phyloP scores from a whole-genome alignment of 1,284 basidiomycete species.

The Ustilago shanxiensis region DNA sequence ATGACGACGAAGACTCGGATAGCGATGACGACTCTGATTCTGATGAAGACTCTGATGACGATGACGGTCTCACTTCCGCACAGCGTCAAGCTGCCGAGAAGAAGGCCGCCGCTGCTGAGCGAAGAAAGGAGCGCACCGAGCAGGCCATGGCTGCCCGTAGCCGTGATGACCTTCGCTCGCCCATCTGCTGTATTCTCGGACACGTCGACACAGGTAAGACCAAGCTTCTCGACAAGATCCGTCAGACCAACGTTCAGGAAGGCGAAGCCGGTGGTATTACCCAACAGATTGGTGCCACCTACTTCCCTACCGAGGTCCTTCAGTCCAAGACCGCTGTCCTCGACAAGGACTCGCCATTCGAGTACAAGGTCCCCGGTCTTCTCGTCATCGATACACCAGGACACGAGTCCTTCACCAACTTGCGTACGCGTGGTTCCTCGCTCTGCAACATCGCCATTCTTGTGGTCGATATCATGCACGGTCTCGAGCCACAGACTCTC shows the following conservation, averaged over 20 bases:
- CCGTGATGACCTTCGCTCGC: slow-evolving; percentile 92
- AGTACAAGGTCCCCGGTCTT: slow-evolving; percentile 97
- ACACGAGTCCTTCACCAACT: slow-evolving; percentile 99
- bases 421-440: slow-evolving; percentile 94
- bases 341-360: slow-evolving; percentile 85
- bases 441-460: slow-evolving; percentile 99
- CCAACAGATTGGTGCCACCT: slow-evolving; percentile 99
- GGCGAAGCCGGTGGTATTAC: slow-evolving; percentile 99
- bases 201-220: slow-evolving; percentile 99
- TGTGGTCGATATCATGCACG: slow-evolving; percentile 99
- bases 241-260: slow-evolving; percentile 99
- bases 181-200: slow-evolving; percentile 98
- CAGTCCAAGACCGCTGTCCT: slow-evolving; percentile 90
- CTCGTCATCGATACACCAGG: slow-evolving; percentile 98
- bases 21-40: slow-evolving; percentile 26
- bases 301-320: slow-evolving; percentile 98
- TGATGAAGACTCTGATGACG: slow-evolving; percentile 56
- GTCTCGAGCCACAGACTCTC: slow-evolving; percentile 95
- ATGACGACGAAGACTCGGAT: slow-evolving; percentile 15
- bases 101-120: slow-evolving; percentile 86
- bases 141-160: slow-evolving; percentile 87
- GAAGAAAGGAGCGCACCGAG: slow-evolving; percentile 84
- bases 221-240: slow-evolving; percentile 98
- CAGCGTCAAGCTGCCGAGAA: slow-evolving; percentile 78
- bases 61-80: slow-evolving; percentile 69